These are phyloP conservation scores for Globisporangium cylindrosporum DNA, from an alignment of 352 stramenopile species.

Conservation along the genomic window DNA sequence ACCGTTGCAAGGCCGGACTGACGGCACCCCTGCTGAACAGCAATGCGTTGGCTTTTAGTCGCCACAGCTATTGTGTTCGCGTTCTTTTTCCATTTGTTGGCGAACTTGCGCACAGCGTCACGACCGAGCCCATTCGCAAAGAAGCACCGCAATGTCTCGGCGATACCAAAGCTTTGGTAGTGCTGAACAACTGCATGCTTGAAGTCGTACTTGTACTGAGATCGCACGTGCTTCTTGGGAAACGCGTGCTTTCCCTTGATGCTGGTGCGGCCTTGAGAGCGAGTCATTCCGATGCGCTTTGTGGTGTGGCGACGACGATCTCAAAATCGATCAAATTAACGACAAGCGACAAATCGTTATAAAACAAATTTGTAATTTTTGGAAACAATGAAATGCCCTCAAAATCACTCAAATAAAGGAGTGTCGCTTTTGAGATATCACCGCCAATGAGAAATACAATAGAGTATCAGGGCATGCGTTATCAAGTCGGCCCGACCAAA, in stretches of 20 bases:
- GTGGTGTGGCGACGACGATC: neutral
- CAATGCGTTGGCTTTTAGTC: too few species aligned
- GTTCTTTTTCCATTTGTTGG: slow-evolving; percentile 8
- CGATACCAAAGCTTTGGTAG: slow-evolving; percentile 11
- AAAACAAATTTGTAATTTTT: too few species aligned
- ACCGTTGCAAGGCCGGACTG: too few species aligned
- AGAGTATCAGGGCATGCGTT: too few species aligned
- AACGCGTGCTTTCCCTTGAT: slow-evolving; percentile 17
- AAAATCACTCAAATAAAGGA: too few species aligned
- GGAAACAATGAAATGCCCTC: too few species aligned
- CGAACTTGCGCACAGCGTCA: slow-evolving; percentile 1
- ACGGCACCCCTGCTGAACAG: too few species aligned
- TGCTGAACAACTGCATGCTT: slow-evolving; percentile 17
- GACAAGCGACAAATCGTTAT: too few species aligned
- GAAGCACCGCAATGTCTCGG: neutral
- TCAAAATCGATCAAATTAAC: neutral
- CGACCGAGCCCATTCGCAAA: slow-evolving; percentile 4
- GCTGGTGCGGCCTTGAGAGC: slow-evolving; percentile 11
- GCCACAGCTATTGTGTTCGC: too few species aligned
- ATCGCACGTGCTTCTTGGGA: slow-evolving; percentile 5
- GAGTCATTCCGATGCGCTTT: neutral
- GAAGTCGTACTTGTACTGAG: slow-evolving; percentile 23
- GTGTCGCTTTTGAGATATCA: too few species aligned
- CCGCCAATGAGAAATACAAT: too few species aligned
- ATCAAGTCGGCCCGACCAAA: too few species aligned